Evolutionary conservation across 495 filamentous ascomycete genomes (phyloP).

Genomic region (Aspergillus egyptiacus): DNA sequence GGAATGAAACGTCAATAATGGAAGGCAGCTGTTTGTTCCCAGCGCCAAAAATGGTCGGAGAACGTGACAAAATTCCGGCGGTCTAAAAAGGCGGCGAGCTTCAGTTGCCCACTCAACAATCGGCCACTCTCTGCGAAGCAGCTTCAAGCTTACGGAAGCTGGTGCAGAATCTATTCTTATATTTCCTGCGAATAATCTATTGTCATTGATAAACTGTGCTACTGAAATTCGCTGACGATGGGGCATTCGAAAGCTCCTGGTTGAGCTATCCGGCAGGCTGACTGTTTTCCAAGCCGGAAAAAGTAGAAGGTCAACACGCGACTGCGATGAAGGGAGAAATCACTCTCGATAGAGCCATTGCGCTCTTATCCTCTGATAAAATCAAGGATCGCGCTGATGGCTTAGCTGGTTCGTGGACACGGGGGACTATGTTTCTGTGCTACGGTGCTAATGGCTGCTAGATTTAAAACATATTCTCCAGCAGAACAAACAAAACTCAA

Average conservation of each 20-base stretch:
- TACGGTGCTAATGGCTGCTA: constrained; percentile 21
- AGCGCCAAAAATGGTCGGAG: constrained; percentile 31
- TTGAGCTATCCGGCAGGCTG: constrained; percentile 1
- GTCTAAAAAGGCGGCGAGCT: constrained; percentile 21
- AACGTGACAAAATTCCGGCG: constrained; percentile 37
- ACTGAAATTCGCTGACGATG: neutral
- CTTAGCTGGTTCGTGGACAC: constrained; percentile 40
- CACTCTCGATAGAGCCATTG: constrained; percentile 35
- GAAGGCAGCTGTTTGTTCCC: constrained; percentile 27
- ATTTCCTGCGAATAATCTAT: neutral
- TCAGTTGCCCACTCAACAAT: constrained; percentile 10
- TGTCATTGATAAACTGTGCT: neutral
- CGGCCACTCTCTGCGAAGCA: neutral
- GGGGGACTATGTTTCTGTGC: constrained; percentile 7
- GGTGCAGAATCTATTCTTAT: neutral
- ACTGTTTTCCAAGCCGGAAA: neutral
- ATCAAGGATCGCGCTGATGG: constrained; percentile 47
- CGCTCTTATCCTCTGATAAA: constrained; percentile 47
- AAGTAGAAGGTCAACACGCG: constrained; percentile 2
- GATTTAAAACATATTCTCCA: constrained; percentile 60
- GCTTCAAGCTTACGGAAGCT: neutral
- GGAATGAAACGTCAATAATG: constrained; percentile 14
- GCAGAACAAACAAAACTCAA: constrained; percentile 50
- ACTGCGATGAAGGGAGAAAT: constrained; percentile 30
- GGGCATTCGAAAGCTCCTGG: neutral